Evolutionary conservation across 2,329 filamentous ascomycete genomes (phyloP), one percentile per base, ranked within the genome.

Genomic region (Aspergillus flavus): DNA sequence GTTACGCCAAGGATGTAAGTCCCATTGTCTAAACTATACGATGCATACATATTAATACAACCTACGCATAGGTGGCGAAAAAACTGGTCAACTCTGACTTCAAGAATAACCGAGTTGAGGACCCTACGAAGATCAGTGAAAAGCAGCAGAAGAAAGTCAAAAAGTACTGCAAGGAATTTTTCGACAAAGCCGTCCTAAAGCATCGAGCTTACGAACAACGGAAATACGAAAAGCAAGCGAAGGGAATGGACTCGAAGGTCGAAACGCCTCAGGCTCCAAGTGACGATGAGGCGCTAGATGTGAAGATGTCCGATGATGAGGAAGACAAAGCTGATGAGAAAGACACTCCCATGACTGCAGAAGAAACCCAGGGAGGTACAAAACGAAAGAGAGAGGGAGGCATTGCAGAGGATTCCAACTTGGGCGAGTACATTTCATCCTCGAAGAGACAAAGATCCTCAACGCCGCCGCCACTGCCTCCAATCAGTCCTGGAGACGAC

Each of bases 81-180:
- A 96, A 94, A 77, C 86, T 98, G 16, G 94, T 97, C 23, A 87
- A 91, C 21, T 95, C 93, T 0, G 94, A 98, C 76, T 97, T 92
- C 80, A 96, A 96, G 76, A 91, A 94, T 73, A 87, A 89, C 55
- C 89, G 93, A n/a, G 93, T 97, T 11, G 85, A 87, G 53, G 90
- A 97, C 72, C 94, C 93, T 0, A 92, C 87, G 28, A 87, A 86
- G 56, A 89, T 97, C 67, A 86, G 85, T 32, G 86, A 91, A 41
- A 94, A 92, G 74, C 91, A 95, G 71, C 86, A 90, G 70, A 90
- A 89, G 74, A 92, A 93, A 67, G 87, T 97, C 63, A 96, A 92
- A 79, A 89, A 87, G 62, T 93, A 91, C 73, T 93, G 94, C 62
- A 90, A 91, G 66, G 89, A 93, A 57, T 98, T 90, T 76, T 90